phyloP scores from a whole-genome alignment of 108 stramenopile species.

The Fistulifera solaris region DNA sequence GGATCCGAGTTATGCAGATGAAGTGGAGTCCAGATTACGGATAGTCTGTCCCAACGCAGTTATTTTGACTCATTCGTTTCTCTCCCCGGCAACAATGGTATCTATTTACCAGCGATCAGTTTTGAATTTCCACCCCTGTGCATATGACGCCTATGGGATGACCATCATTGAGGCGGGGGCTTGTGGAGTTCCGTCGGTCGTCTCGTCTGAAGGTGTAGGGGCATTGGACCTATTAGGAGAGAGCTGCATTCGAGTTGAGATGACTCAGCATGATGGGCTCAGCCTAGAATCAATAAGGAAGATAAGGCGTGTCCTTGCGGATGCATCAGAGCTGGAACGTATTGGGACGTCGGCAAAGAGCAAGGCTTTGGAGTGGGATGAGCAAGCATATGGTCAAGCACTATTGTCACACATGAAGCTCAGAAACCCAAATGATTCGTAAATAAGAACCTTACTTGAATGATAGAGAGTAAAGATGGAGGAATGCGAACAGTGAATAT shows the following conservation, averaged over 20 bases:
- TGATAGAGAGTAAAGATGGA: too few relatives aligned
- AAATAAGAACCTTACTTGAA: too few relatives aligned
- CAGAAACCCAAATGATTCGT: too few relatives aligned
- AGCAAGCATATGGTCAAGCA: constrained; percentile 14
- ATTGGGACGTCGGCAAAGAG: constrained; percentile 16
- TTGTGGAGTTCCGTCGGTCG: constrained; percentile 33
- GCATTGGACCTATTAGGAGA: constrained; percentile 21
- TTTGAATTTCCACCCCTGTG: constrained; percentile 46
- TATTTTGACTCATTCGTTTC: constrained; percentile 19
- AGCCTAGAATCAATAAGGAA: neutral
- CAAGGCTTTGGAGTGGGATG: constrained; percentile 29
- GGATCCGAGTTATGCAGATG: constrained; percentile 27
- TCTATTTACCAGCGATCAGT: constrained; percentile 23
- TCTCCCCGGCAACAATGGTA: constrained; percentile 31
- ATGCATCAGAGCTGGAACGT: neutral
- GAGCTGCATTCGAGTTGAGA: constrained; percentile 16
- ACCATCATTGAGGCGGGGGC: constrained; percentile 50
- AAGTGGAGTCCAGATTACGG: constrained; percentile 14
- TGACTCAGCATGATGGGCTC: constrained; percentile 8
- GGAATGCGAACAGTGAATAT: too few relatives aligned
- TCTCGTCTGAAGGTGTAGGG: constrained; percentile 19
- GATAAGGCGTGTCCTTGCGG: neutral
- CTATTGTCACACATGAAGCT: neutral
- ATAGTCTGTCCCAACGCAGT: constrained; percentile 1
- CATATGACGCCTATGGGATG: constrained; percentile 58